A percentile compares a stretch with the other conserved stretches of the same genome.
phyloP scores from a whole-genome alignment of 306 rosid genomes.

The Dalbergia oliveri region DNA sequence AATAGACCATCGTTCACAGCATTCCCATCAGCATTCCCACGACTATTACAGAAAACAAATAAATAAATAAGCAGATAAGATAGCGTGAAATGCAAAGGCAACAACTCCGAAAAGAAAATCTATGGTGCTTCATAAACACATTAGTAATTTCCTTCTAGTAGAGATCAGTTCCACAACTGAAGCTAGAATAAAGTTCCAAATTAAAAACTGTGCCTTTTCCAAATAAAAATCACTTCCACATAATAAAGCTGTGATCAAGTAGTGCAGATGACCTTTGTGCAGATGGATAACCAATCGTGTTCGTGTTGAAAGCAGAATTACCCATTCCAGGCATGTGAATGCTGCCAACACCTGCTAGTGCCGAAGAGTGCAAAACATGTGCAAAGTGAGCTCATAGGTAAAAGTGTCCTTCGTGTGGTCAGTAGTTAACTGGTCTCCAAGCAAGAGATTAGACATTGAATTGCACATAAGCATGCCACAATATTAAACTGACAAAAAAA shows the following conservation, averaged over 20 bases:
- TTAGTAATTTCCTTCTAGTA: slow-evolving; percentile 37
- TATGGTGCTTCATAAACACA: slow-evolving; percentile 46
- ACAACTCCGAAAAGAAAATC: slow-evolving; percentile 31
- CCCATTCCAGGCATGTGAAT: slow-evolving; percentile 97
- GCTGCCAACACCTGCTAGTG: slow-evolving; percentile 99
- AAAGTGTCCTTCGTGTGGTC: slow-evolving; percentile 83
- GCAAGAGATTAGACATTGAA: slow-evolving; percentile 44
- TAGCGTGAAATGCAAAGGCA: slow-evolving; percentile 27
- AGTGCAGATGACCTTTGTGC: slow-evolving; percentile 99
- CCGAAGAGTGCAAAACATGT: slow-evolving; percentile 99
- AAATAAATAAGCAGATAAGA: slow-evolving; percentile 42
- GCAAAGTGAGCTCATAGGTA: slow-evolving; percentile 87
- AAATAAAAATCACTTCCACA: slow-evolving; percentile 64
- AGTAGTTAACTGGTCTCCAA: slow-evolving; percentile 66
- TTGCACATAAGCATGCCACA: slow-evolving; percentile 27
- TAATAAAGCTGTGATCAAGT: slow-evolving; percentile 84
- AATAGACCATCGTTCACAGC: slow-evolving; percentile 54
- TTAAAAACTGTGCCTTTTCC: slow-evolving; percentile 54
- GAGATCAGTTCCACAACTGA: slow-evolving; percentile 38
- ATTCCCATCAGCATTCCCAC: slow-evolving; percentile 60
- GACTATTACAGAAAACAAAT: slow-evolving; percentile 53
- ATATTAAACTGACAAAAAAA: slow-evolving; percentile 18
- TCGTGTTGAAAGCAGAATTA: slow-evolving; percentile 95
- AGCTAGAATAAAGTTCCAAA: slow-evolving; percentile 42
- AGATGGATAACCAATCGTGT: slow-evolving; percentile 98